These are phyloP conservation scores for Leccinum solheimii DNA, from an alignment of 1,284 basidiomycete species.

Conservation along the genomic window DNA sequence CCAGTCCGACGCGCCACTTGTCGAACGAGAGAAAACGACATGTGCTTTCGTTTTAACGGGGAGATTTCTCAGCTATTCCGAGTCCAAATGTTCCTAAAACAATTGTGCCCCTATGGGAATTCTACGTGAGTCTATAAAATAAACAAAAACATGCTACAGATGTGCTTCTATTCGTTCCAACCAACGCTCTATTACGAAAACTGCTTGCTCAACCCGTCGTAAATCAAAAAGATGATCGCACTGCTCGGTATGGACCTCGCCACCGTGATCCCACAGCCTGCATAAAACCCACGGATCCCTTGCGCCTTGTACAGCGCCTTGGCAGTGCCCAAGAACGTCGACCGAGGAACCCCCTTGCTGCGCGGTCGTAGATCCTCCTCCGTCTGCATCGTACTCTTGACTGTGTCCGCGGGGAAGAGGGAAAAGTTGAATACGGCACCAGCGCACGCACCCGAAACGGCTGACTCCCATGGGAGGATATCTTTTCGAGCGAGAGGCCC, in stretches of 20 bases:
- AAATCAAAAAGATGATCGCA: slow-evolving; percentile 90
- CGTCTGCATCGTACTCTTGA: slow-evolving; percentile 96
- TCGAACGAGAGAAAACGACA: slow-evolving; percentile 15
- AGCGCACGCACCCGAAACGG: slow-evolving; percentile 82
- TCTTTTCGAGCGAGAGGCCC: slow-evolving; percentile 29
- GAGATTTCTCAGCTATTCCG: not conserved
- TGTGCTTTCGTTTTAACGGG: not conserved
- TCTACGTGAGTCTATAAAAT: not conserved
- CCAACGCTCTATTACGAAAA: slow-evolving; percentile 42
- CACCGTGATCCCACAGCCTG: slow-evolving; percentile 94
- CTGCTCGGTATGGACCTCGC: slow-evolving; percentile 86
- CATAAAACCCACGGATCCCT: slow-evolving; percentile 87
- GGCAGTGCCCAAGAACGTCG: slow-evolving; percentile 73
- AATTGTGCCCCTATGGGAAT: slow-evolving; percentile 4
- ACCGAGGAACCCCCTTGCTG: slow-evolving; percentile 34
- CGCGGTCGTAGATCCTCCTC: slow-evolving; percentile 80
- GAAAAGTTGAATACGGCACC: slow-evolving; percentile 87
- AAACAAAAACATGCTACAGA: slow-evolving; percentile 1
- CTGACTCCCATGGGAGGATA: slow-evolving; percentile 81
- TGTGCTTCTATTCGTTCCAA: slow-evolving; percentile 1
- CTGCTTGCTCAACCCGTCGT: slow-evolving; percentile 69
- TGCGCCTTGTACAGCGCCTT: slow-evolving; percentile 73
- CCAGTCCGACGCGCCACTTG: slow-evolving; percentile 11
- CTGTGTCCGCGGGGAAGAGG: slow-evolving; percentile 90
- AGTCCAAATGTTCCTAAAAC: not conserved